Base-by-base conservation (phyloP, 371 early-diverging fungal species). In the Mucor ambiguus region DNA sequence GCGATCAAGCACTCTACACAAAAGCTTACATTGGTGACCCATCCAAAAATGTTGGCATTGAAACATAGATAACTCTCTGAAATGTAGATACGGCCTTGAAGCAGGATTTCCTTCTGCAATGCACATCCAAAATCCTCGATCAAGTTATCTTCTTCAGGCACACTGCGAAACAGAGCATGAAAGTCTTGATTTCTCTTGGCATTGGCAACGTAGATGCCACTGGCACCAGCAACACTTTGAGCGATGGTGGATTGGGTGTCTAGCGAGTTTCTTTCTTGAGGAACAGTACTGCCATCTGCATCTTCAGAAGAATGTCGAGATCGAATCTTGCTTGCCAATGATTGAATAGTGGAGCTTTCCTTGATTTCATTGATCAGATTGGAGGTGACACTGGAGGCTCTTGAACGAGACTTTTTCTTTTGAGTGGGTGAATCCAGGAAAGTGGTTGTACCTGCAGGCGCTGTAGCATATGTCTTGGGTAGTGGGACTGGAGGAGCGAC, bases 1-100 rank as follows among this genome's bases (percentile, higher is more conserved):
- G 33, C 18, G 22, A 28, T 20, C 7, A 2, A 43, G 28, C n/a
- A 29, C 33, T 4, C 33, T 9, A 1, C 8, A 33, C 33, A 37
- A 28, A 28, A 46, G 16, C 77, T 79, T 84, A 92, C 90, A 59
- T 90, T 91, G 14, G 93, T 96, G n/a, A 97, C 89, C 92, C 96
- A 97, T 30, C 98, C 97, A 79, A 97, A 92, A 63, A 97, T 96
- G 74, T 95, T 96, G 60, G 97, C 92, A 73, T 97, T 90, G 70
- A 98, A 98, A 75, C 96, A 95, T 5, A 97, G 76, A 54, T 92
- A 85, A 75, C 90, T 87, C 60, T 93, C 91, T 14, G 96, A 93
- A 61, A 97, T 73, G 74, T 93, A 97, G 57, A 96, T 73, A 20
- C 95, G 87, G 3, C 98, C 98, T 70, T 97, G 98, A 5, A 96